Evolutionary conservation across 1,139 yeast species (phyloP).

Genomic region (Candida buenavistaensis): DNA sequence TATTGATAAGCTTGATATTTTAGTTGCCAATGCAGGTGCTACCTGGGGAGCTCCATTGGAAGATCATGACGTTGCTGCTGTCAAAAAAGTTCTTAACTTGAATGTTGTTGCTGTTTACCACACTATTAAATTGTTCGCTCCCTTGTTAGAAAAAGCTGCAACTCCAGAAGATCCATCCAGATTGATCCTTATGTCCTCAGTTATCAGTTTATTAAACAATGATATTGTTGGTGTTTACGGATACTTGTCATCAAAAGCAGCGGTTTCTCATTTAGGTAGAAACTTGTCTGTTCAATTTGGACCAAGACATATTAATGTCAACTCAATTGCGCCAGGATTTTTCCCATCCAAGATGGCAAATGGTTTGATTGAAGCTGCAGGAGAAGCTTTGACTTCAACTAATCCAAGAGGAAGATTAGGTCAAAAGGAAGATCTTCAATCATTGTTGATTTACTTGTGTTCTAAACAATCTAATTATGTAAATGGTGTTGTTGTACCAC

Average conservation of each 20-base stretch:
- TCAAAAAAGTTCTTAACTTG: slow-evolving; percentile 63
- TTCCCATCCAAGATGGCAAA: slow-evolving; percentile 78
- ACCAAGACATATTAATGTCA: slow-evolving; percentile 65
- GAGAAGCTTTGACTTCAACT: slow-evolving; percentile 45
- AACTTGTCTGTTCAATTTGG: slow-evolving; percentile 64
- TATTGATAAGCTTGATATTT: slow-evolving; percentile 55
- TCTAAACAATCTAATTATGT: slow-evolving; percentile 61
- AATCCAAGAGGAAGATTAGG: slow-evolving; percentile 74
- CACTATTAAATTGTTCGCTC: slow-evolving; percentile 62
- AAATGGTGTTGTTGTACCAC: slow-evolving; percentile 71
- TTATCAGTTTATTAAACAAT: slow-evolving; percentile 46
- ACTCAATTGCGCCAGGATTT: slow-evolving; percentile 75
- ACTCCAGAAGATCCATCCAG: slow-evolving; percentile 63
- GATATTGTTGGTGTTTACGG: slow-evolving; percentile 64
- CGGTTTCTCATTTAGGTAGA: slow-evolving; percentile 69
- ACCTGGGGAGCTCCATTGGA: slow-evolving; percentile 74
- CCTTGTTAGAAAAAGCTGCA: slow-evolving; percentile 57
- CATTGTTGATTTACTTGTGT: slow-evolving; percentile 58
- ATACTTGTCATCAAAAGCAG: slow-evolving; percentile 76
- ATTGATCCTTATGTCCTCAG: slow-evolving; percentile 67
- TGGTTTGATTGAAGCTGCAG: slow-evolving; percentile 58
- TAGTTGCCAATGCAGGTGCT: slow-evolving; percentile 81
- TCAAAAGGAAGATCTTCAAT: slow-evolving; percentile 57
- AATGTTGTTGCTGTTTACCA: slow-evolving; percentile 74
- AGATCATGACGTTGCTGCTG: slow-evolving; percentile 60